Base-by-base conservation (phyloP, 495 filamentous ascomycete genomes). In the Penicillium paxilli region DNA sequence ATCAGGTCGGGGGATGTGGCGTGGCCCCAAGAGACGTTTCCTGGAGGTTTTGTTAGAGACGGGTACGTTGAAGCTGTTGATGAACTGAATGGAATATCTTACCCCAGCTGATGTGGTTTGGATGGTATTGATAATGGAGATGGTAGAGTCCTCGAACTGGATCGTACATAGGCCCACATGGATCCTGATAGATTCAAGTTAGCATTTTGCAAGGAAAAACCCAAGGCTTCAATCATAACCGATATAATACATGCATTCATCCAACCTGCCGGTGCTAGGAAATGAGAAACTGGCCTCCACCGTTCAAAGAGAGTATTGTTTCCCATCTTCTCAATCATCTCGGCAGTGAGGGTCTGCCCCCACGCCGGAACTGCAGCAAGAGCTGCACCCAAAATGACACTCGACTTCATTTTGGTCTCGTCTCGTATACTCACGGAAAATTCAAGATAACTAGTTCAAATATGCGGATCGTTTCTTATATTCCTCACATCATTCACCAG, bases 21-120 rank as follows among this genome's bases (percentile, higher is more conserved):
- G 28, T 59, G 57, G 48, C 57, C 57, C 57, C 57, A 59, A 8
- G 57, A 59, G 25, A 59, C 44, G n/a, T 59, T 59, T 0, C 57
- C 57, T 59, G 47, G 6, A 21, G 12, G 4, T 38, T 38, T 38
- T 5, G 12, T 42, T 22, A 3, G 21, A 23, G 20, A n/a, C n/a
- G n/a, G n/a, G n/a, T n/a, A n/a, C n/a, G n/a, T 42, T 4, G 20
- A 42, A 23, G 9, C 8, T 8, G 20, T 11, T 42, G 40, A n/a
- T n/a, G n/a, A n/a, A n/a, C n/a, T n/a, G 7, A 40, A 20, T 21
- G 17, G 9, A 17, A 40, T 4, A 8, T n/a, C 52, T 5, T 51
- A 59, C 57, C 57, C 57, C 57, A 59, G 12, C 20, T 41, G 24
- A 59, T 40, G 45, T 59, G 57, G 21, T 59, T 59, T 4, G 48